These are phyloP conservation scores for Kurtzmaniella fragi DNA, from an alignment of 805 yeast species.

Conservation along the genomic window DNA sequence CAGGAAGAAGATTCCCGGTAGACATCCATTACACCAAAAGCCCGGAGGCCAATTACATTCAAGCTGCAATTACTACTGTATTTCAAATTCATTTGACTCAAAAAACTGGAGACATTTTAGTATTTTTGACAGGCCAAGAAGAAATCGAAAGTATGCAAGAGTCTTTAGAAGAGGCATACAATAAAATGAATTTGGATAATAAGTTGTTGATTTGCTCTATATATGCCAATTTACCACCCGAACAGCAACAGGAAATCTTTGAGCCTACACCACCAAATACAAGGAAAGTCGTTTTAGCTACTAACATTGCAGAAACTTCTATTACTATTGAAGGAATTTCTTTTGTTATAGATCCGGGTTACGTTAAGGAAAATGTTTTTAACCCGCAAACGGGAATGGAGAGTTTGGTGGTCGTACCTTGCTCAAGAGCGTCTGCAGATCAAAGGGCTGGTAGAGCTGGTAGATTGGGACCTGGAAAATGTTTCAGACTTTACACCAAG, in stretches of 20 bases:
- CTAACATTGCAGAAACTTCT: conserved; percentile 71
- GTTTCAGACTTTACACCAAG: conserved; percentile 79
- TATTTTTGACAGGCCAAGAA: conserved; percentile 93
- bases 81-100: conserved; percentile 75
- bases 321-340: conserved; percentile 41
- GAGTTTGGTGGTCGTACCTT: conserved; percentile 41
- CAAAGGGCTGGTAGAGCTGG: conserved; percentile 47
- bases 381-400: conserved; percentile 42
- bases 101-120: conserved; percentile 77
- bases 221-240: conserved; percentile 86
- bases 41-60: conserved; percentile 88
- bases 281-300: conserved; percentile 87
- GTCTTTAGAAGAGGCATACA: conserved; percentile 58
- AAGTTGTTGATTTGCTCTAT: conserved; percentile 78
- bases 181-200: conserved; percentile 48
- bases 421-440: conserved; percentile 42
- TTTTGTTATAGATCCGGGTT: conserved; percentile 42
- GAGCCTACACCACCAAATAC: conserved; percentile 78
- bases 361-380: conserved; percentile 40
- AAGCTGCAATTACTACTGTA: conserved; percentile 83
- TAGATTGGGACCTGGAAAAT: conserved; percentile 43
- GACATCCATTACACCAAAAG: conserved; percentile 75
- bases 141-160: conserved; percentile 86
- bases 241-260: conserved; percentile 74
- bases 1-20: conserved; percentile 93